Conservation (phyloP, 2,329 filamentous ascomycete genomes). For the Plenodomus biglobosus region DNA sequence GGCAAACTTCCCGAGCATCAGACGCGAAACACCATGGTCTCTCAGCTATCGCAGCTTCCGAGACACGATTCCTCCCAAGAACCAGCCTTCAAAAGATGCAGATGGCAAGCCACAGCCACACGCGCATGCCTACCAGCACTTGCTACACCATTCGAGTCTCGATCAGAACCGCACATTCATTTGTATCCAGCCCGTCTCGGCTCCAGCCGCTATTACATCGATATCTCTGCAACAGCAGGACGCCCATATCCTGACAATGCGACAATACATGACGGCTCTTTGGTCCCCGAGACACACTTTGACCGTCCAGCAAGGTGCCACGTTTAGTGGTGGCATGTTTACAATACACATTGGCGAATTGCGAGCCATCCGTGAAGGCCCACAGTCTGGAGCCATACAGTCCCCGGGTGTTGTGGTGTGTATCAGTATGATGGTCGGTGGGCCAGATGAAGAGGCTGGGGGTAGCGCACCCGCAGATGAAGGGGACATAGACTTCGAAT, state of each 20-base stretch:
- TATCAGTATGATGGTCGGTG: conserved; percentile 21
- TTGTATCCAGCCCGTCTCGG: conserved; percentile 22
- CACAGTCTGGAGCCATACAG: conserved; percentile 14
- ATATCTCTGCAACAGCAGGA: conserved; percentile 32
- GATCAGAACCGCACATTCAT: conserved; percentile 24
- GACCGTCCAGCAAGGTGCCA: conserved; percentile 19
- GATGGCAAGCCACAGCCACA: conserved; percentile 18
- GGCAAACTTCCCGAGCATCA: conserved; percentile 24
- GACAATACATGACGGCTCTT: conserved; percentile 26
- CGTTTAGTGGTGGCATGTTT: conserved; percentile 27
- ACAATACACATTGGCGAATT: conserved; percentile 35
- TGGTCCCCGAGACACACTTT: conserved; percentile 33
- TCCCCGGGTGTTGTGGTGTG: conserved; percentile 36
- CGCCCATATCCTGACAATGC: conserved; percentile 17
- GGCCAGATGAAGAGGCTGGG: neutral
- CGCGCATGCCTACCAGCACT: conserved; percentile 32
- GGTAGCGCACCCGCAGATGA: conserved; percentile 2
- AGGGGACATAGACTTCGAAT: conserved; percentile 23
- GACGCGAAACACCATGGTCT: conserved; percentile 28
- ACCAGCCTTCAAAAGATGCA: conserved; percentile 11
- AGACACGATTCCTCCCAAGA: conserved; percentile 25
- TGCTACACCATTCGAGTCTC: conserved; percentile 31
- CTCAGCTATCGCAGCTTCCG: conserved; percentile 40
- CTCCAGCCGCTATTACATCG: conserved; percentile 18
- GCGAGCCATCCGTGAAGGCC: conserved; percentile 21